These are phyloP conservation scores for Dryadomyces sulphureus DNA, from an alignment of 2,329 filamentous ascomycete genomes.

Conservation along the genomic window DNA sequence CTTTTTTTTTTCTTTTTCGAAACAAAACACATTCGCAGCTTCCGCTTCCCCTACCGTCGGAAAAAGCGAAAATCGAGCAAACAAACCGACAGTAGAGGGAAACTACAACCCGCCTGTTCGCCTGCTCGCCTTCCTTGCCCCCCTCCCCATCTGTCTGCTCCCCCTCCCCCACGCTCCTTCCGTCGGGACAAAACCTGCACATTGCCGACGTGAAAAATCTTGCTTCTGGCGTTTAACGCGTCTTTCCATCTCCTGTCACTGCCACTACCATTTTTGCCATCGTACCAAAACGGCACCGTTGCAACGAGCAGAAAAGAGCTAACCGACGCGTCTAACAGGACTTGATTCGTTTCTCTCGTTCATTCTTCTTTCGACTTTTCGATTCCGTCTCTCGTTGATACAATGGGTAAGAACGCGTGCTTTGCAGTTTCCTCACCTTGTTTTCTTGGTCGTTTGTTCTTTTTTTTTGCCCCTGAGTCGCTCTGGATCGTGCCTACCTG, in stretches of 20 bases:
- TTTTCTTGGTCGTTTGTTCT: background rate
- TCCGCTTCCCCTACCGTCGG: too few relatives aligned
- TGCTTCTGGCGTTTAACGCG: background rate
- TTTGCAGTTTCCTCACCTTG: slow-evolving; percentile 13
- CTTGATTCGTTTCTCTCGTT: slow-evolving; percentile 14
- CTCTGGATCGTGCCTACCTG: slow-evolving; percentile 5
- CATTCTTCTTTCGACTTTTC: slow-evolving; percentile 8
- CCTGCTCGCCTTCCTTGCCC: background rate
- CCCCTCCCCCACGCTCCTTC: background rate
- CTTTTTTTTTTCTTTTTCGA: background rate
- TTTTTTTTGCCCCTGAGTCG: background rate
- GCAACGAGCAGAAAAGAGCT: slow-evolving; percentile 9
- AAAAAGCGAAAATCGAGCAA: background rate
- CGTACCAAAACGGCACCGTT: background rate
- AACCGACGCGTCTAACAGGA: slow-evolving; percentile 14
- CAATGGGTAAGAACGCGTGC: slow-evolving; percentile 29
- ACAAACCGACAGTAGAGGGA: background rate
- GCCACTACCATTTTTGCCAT: too few relatives aligned
- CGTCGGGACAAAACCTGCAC: too few relatives aligned
- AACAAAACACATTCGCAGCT: background rate
- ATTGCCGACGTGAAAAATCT: too few relatives aligned
- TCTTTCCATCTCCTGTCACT: background rate
- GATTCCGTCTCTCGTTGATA: slow-evolving; percentile 12
- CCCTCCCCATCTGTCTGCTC: background rate
- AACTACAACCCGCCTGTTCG: background rate